These are phyloP conservation scores for Saccharum spontaneum DNA, from an alignment of 176 grass and related monocot species.

Conservation along the genomic window DNA sequence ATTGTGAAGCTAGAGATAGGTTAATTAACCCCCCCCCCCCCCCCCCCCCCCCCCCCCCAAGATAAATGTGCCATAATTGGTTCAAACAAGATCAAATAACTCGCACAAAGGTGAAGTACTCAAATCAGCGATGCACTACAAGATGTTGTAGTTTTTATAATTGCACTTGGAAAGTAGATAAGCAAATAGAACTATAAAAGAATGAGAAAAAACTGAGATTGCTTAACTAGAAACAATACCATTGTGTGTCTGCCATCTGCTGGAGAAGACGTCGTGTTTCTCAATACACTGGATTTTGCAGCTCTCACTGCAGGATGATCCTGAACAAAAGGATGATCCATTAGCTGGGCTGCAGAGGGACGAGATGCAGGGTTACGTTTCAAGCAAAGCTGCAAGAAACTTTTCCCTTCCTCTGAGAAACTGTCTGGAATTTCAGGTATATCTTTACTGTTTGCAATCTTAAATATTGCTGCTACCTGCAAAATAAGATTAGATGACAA, in stretches of 20 bases:
- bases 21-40: too few relatives aligned
- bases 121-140: background rate
- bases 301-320: slow-evolving; percentile 59
- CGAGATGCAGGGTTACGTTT: slow-evolving; percentile 75
- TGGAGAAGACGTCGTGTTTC: slow-evolving; percentile 43
- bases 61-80: background rate
- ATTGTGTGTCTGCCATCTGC: slow-evolving; percentile 28
- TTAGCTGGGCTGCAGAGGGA: slow-evolving; percentile 60
- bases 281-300: slow-evolving; percentile 48
- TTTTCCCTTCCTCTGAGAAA: slow-evolving; percentile 77
- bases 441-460: slow-evolving; percentile 98
- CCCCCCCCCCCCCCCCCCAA: background rate
- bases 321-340: slow-evolving; percentile 93
- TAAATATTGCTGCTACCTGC: slow-evolving; percentile 99
- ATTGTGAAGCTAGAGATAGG: too few relatives aligned
- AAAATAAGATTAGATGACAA: slow-evolving; percentile 27
- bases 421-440: slow-evolving; percentile 80
- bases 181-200: background rate
- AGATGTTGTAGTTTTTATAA: background rate
- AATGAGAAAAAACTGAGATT: background rate
- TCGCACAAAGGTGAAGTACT: background rate
- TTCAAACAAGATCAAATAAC: background rate
- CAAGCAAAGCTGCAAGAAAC: slow-evolving; percentile 75
- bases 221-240: slow-evolving; percentile 25
- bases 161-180: background rate